Percentiles rank a stretch among this genome's conserved stretches.
Conservation (phyloP, 2,329 filamentous ascomycete species). For the Pochonia chlamydosporia region DNA sequence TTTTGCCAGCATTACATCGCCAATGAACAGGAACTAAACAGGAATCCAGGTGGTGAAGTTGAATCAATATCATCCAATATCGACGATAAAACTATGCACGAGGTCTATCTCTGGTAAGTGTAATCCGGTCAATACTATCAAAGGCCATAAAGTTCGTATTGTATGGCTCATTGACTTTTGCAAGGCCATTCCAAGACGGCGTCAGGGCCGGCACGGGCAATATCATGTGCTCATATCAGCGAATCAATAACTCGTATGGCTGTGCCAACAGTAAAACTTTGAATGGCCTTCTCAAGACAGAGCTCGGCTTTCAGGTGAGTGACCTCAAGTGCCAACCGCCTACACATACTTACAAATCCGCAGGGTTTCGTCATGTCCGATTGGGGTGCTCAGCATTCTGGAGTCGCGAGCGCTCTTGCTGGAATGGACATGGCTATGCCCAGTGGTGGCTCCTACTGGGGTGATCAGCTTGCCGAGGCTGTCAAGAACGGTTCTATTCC, state of each 20-base stretch:
- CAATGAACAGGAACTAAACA: conserved; percentile 72
- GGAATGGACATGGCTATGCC: conserved; percentile 73
- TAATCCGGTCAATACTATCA: background rate
- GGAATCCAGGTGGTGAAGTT: conserved; percentile 53
- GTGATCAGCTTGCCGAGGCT: conserved; percentile 49
- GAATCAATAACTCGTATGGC: conserved; percentile 64
- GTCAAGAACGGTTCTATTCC: conserved; percentile 56
- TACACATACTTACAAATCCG: background rate
- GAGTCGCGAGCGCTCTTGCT: conserved; percentile 54
- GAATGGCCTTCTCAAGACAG: conserved; percentile 61
- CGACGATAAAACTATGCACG: conserved; percentile 55
- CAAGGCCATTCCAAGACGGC: conserved; percentile 62
- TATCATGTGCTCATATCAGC: conserved; percentile 62
- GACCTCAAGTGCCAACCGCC: conserved; percentile 19
- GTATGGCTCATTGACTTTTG: background rate
- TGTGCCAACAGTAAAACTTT: conserved; percentile 64
- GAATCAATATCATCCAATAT: conserved; percentile 52
- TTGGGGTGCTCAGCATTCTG: conserved; percentile 62
- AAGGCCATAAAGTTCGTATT: background rate
- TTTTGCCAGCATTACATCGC: conserved; percentile 62
- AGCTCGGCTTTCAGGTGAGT: conserved; percentile 46
- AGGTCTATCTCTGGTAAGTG: conserved; percentile 57
- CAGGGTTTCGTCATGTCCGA: conserved; percentile 63
- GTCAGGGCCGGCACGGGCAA: conserved; percentile 53
- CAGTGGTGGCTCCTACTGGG: conserved; percentile 32